These are phyloP conservation scores for Diaporthe destruens DNA, from an alignment of 2,329 filamentous ascomycete genomes.

Conservation along the genomic window DNA sequence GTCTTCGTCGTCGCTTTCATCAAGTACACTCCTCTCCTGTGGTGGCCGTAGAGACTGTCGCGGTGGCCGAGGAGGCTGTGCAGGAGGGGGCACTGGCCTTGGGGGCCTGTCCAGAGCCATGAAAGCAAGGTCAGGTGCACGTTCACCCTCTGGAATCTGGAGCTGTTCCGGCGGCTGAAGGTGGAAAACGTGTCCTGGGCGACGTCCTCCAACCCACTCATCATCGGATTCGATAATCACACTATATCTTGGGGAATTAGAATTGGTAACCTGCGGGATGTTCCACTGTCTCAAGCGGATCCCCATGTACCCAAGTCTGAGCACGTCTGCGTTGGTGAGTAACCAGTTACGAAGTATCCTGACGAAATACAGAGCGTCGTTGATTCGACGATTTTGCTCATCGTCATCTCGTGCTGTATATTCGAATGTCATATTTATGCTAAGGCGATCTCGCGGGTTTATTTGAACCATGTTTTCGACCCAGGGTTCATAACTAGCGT, in stretches of 20 bases:
- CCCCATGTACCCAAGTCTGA: background rate
- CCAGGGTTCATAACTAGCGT: background rate
- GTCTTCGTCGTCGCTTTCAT: background rate
- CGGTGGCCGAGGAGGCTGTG: background rate
- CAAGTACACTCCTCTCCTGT: background rate
- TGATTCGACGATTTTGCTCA: background rate
- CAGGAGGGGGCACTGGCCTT: background rate
- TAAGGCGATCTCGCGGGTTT: background rate
- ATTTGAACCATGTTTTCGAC: background rate
- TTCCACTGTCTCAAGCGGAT: background rate
- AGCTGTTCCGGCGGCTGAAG: background rate
- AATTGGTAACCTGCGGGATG: too few species aligned
- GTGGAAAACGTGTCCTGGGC: background rate
- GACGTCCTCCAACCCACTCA: background rate
- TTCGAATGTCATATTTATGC: background rate
- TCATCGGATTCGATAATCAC: background rate
- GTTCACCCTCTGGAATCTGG: background rate
- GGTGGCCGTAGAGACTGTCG: background rate
- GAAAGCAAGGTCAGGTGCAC: background rate
- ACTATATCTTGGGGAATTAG: too few species aligned
- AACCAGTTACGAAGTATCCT: background rate
- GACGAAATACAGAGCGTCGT: background rate
- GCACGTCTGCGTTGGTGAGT: background rate
- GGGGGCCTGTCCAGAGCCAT: background rate
- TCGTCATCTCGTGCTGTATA: background rate